Conservation (phyloP, 208 protist species). For the Trypanosoma grayi region DNA sequence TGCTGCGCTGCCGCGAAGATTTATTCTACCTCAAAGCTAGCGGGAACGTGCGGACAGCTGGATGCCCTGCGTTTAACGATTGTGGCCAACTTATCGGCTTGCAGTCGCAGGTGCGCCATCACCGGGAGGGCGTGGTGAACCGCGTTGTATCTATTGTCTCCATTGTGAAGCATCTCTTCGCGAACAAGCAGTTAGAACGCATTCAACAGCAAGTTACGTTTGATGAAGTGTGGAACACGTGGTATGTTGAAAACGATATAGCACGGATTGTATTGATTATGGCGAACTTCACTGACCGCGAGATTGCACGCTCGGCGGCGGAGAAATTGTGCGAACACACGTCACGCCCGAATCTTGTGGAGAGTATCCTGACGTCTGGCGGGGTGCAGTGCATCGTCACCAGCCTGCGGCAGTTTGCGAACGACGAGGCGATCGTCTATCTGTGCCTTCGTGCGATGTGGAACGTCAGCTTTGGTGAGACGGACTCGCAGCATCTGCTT, state of each 20-base stretch:
- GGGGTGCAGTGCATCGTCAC: constrained; percentile 60
- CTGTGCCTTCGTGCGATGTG: constrained; percentile 73
- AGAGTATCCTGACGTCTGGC: constrained; percentile 46
- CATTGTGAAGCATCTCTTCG: constrained; percentile 91
- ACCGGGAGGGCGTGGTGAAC: constrained; percentile 74
- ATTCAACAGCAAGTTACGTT: constrained; percentile 64
- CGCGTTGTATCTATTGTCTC: constrained; percentile 75
- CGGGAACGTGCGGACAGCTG: constrained; percentile 56
- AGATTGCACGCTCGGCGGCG: constrained; percentile 56
- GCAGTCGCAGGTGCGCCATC: constrained; percentile 70
- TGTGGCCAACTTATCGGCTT: constrained; percentile 77
- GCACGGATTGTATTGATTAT: constrained; percentile 71
- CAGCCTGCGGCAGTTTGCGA: constrained; percentile 50
- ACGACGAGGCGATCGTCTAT: constrained; percentile 51
- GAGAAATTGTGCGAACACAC: constrained; percentile 71
- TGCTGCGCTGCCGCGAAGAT: constrained; percentile 67
- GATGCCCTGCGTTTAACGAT: constrained; percentile 90
- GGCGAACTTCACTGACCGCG: constrained; percentile 66
- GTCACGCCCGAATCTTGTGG: constrained; percentile 36
- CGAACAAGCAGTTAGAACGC: constrained; percentile 69
- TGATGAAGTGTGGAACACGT: constrained; percentile 87
- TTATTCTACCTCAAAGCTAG: constrained; percentile 76
- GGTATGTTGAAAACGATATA: constrained; percentile 77
- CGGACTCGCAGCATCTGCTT: constrained; percentile 35
- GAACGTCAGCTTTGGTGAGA: constrained; percentile 74